Evolutionary conservation across 2,329 filamentous ascomycete species (phyloP).

Genomic region (Colletotrichum abscissum): DNA sequence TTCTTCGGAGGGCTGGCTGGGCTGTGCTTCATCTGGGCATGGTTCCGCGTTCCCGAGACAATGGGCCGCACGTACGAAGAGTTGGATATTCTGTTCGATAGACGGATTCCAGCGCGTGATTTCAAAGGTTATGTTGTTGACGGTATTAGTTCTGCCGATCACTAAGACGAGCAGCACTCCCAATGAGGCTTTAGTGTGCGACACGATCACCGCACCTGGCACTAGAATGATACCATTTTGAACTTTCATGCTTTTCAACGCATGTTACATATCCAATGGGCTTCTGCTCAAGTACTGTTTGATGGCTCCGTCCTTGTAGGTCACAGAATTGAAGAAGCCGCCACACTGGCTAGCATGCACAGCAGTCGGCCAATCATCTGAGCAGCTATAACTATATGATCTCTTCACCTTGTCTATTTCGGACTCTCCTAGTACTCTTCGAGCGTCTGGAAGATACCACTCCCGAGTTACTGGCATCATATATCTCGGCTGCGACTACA

Average conservation of each 20-base stretch:
- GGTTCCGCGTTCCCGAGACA: slow-evolving; percentile 41
- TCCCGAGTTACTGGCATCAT: neutral
- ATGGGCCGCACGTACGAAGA: slow-evolving; percentile 41
- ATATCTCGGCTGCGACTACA: neutral
- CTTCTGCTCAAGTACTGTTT: neutral
- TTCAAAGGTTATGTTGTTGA: slow-evolving; percentile 52
- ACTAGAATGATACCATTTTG: neutral
- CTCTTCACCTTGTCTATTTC: neutral
- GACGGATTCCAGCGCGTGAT: slow-evolving; percentile 41
- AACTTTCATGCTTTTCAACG: neutral
- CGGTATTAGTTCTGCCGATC: neutral
- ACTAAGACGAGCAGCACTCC: neutral
- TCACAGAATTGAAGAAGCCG: neutral
- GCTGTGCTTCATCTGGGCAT: slow-evolving; percentile 40
- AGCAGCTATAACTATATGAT: neutral
- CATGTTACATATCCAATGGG: neutral
- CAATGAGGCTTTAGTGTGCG: neutral
- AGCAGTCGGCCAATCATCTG: neutral
- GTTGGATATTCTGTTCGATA: slow-evolving; percentile 46
- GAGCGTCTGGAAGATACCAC: too few relatives aligned
- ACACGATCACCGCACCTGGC: neutral
- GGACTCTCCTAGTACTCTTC: neutral
- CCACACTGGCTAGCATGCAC: neutral
- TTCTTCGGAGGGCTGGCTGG: slow-evolving; percentile 38
- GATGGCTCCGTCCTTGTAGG: neutral